A percentile compares a stretch with the other conserved stretches of the same genome.
These are phyloP conservation scores for Crithidia bombi DNA, from an alignment of 208 protist species.

Conservation along the genomic window DNA sequence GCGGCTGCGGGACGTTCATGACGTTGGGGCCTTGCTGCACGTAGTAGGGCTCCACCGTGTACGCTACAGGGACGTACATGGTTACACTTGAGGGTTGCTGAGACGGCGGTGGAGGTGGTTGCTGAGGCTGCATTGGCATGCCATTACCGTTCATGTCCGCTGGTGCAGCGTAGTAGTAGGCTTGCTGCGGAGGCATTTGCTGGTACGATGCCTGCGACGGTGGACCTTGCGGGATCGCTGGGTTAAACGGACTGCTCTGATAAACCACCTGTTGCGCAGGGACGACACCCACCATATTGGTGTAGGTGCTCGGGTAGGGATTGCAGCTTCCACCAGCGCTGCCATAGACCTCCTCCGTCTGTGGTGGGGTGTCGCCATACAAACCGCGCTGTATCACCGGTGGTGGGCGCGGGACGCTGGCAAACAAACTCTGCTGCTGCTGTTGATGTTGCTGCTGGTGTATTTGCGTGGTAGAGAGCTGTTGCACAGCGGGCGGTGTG, in stretches of 20 bases:
- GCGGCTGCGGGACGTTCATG: background rate
- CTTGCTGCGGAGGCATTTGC: background rate
- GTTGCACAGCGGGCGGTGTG: background rate
- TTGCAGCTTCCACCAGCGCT: too few relatives aligned
- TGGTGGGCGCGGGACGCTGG: conserved; percentile 6
- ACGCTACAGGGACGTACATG: conserved; percentile 12
- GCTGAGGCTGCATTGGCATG: background rate
- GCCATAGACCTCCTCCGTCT: background rate
- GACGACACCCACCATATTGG: background rate
- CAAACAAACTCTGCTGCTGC: conserved; percentile 8
- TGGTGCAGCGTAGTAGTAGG: background rate
- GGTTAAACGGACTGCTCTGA: background rate
- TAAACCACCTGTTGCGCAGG: background rate
- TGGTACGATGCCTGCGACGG: background rate
- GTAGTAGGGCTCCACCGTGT: conserved; percentile 9
- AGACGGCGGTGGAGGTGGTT: background rate
- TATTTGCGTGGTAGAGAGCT: background rate
- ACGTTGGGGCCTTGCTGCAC: background rate
- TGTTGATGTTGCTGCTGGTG: conserved; percentile 3
- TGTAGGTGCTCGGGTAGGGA: conserved; percentile 3
- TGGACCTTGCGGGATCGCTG: background rate
- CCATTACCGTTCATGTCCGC: background rate
- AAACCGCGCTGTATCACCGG: conserved; percentile 2
- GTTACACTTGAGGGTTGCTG: conserved; percentile 5
- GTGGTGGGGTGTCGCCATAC: background rate